Evolutionary conservation across 345 rosid species (phyloP).

Genomic region (Aegle marmelos): DNA sequence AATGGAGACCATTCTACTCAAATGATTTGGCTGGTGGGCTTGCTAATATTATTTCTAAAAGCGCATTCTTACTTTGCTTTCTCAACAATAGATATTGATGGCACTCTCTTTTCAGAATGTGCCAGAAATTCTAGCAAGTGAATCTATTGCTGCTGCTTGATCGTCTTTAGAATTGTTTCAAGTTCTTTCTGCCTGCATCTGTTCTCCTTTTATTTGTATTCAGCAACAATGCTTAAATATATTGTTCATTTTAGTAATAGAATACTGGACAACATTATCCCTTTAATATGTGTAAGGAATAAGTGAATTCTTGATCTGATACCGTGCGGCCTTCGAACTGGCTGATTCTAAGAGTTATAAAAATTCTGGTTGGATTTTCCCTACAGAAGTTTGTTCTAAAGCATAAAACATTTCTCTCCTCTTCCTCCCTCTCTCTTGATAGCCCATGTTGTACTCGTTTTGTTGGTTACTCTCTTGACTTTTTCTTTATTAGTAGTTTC

Average conservation of each 20-base stretch:
- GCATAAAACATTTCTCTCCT: neutral
- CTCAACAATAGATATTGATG: neutral
- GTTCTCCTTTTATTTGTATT: neutral
- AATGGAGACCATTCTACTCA: neutral
- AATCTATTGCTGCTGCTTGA: neutral
- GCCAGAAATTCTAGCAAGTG: neutral
- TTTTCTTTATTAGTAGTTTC: neutral
- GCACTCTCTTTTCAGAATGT: neutral
- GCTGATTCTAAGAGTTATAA: neutral
- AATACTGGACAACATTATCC: neutral
- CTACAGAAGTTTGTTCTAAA: neutral
- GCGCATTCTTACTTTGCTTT: neutral
- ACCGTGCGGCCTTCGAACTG: neutral
- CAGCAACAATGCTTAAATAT: neutral
- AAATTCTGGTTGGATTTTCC: neutral
- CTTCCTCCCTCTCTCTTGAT: neutral
- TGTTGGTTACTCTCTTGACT: neutral
- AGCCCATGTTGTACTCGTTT: neutral
- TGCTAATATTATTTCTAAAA: neutral
- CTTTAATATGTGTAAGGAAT: neutral
- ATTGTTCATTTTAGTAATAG: neutral
- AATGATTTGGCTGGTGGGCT: neutral
- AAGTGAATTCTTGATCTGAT: neutral
- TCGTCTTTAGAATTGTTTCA: neutral
- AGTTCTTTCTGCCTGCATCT: neutral